Percentiles rank a stretch among this genome's conserved stretches.
Evolutionary conservation across 306 rosid species (phyloP).

Genomic region (Gastrolobium villosum): DNA sequence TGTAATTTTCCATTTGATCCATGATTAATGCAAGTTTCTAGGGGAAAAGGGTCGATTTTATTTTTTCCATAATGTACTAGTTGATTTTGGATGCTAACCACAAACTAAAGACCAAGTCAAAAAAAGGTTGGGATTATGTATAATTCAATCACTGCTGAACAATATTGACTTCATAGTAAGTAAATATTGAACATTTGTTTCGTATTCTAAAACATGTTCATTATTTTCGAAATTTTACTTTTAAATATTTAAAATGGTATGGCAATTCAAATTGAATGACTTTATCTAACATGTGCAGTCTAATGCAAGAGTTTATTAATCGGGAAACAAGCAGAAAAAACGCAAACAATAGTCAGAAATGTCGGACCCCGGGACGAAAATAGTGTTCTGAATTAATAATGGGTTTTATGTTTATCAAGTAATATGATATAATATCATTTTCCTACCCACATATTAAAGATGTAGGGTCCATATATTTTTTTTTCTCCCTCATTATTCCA

Average conservation of each 20-base stretch:
- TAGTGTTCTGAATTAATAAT: background rate
- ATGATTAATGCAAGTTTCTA: background rate
- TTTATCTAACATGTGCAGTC: background rate
- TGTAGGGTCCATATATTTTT: no score
- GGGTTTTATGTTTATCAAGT: no score
- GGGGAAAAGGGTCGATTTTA: background rate
- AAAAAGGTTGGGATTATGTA: background rate
- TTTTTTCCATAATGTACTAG: background rate
- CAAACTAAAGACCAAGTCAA: background rate
- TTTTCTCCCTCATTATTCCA: no score
- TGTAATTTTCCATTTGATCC: background rate
- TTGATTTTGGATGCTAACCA: background rate
- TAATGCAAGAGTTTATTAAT: background rate
- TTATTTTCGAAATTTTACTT: background rate
- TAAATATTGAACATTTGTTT: background rate
- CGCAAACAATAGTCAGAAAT: background rate
- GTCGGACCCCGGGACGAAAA: conserved; percentile 9
- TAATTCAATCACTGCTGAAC: background rate
- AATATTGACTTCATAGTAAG: background rate
- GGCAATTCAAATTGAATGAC: background rate
- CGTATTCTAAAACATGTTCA: background rate
- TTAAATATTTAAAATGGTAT: no score
- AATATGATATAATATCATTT: no score
- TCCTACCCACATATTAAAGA: no score
- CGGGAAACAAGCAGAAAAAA: conserved; percentile 38